Percentiles rank a stretch among this genome's conserved stretches.
Conservation (phyloP, 345 rosid genomes). For the Cardamine resedifolia region DNA sequence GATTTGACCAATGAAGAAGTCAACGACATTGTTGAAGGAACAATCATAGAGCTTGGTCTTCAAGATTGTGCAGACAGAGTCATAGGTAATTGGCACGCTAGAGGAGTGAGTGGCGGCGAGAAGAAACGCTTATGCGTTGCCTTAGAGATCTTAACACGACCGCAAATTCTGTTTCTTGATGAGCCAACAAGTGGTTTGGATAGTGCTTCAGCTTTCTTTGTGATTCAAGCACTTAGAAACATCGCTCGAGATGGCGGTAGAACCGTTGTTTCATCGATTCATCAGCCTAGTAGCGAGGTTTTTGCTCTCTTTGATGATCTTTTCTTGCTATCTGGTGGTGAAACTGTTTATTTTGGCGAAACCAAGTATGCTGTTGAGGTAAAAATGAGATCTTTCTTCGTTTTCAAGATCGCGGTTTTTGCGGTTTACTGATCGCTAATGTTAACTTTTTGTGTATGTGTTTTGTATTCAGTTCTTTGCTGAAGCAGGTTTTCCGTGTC, state of each 20-base stretch:
- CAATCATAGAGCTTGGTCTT: slow-evolving; percentile 73
- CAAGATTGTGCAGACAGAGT: slow-evolving; percentile 77
- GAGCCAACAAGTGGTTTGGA: slow-evolving; percentile 97
- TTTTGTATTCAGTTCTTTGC: slow-evolving; percentile 59
- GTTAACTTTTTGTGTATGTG: neutral
- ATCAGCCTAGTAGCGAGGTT: slow-evolving; percentile 89
- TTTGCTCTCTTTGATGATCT: slow-evolving; percentile 80
- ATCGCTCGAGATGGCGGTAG: slow-evolving; percentile 66
- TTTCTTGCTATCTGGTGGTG: slow-evolving; percentile 75
- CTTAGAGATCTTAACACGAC: slow-evolving; percentile 83
- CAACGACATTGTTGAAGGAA: slow-evolving; percentile 56
- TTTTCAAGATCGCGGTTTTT: neutral
- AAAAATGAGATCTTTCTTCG: neutral
- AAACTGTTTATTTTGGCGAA: slow-evolving; percentile 76
- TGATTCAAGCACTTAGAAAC: slow-evolving; percentile 58
- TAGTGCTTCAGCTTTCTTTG: slow-evolving; percentile 80
- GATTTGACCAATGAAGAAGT: slow-evolving; percentile 54
- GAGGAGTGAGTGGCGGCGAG: slow-evolving; percentile 94
- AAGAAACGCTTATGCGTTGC: slow-evolving; percentile 83
- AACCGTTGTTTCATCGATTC: slow-evolving; percentile 78
- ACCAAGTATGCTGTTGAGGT: slow-evolving; percentile 59
- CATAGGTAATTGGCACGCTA: slow-evolving; percentile 73
- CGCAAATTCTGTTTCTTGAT: slow-evolving; percentile 78
- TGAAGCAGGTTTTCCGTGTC: slow-evolving; percentile 74
- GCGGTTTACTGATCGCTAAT: neutral